These are phyloP conservation scores for Hippophae tibetana DNA, from an alignment of 306 rosid species.

Conservation along the genomic window DNA sequence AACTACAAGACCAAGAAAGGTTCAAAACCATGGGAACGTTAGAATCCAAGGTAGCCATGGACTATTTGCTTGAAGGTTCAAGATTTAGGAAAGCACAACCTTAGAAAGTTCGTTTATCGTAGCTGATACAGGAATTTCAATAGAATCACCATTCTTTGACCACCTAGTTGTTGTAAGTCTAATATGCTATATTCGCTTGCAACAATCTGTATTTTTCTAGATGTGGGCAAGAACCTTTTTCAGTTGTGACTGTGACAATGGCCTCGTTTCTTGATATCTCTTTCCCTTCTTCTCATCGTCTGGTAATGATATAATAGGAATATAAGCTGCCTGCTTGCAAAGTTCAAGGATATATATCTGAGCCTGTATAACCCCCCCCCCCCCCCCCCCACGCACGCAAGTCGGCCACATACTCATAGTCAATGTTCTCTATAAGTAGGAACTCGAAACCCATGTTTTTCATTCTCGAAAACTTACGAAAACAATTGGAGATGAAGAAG, in stretches of 20 bases:
- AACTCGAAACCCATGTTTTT: too few species aligned
- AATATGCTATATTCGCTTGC: conserved; percentile 67
- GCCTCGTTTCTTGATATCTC: conserved; percentile 49
- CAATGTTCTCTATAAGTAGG: conserved; percentile 21
- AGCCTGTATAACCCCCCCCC: conserved; percentile 88
- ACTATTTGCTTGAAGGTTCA: conserved; percentile 63
- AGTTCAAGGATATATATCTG: conserved; percentile 89
- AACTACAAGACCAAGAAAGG: conserved; percentile 4
- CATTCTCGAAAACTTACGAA: too few species aligned
- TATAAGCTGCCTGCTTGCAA: conserved; percentile 93
- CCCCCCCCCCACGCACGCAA: too few species aligned
- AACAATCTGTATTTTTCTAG: conserved; percentile 69
- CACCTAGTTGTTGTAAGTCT: conserved; percentile 32
- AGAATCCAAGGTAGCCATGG: conserved; percentile 64
- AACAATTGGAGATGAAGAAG: too few species aligned
- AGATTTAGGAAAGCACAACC: conserved; percentile 61
- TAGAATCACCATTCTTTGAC: conserved; percentile 40
- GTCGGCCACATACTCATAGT: conserved; percentile 45
- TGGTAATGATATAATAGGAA: conserved; percentile 72
- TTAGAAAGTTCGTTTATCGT: conserved; percentile 68
- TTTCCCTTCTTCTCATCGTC: conserved; percentile 63
- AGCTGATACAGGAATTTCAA: conserved; percentile 57
- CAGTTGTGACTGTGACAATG: conserved; percentile 56
- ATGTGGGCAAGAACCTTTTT: conserved; percentile 53
- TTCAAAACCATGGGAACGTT: conserved; percentile 60